Conservation (phyloP, 2,329 filamentous ascomycete species). For the Penicillium sp. region DNA sequence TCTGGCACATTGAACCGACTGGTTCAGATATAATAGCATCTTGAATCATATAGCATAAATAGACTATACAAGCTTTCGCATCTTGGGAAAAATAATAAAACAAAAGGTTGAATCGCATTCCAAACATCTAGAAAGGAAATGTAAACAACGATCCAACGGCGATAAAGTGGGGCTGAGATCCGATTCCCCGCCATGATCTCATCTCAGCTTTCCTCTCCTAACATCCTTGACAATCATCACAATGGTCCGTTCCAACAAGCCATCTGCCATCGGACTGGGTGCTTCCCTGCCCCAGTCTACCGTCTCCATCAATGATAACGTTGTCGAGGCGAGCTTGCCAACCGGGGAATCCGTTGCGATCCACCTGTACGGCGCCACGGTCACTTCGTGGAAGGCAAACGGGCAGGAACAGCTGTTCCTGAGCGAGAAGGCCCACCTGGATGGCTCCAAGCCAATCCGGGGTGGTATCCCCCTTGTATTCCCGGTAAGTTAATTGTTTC, state of each 20-base stretch:
- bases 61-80: no score
- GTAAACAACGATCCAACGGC: neutral
- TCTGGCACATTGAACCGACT: no score
- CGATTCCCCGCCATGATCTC: constrained; percentile 15
- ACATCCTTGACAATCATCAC: constrained; percentile 4
- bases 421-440: constrained; percentile 74
- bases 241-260: constrained; percentile 84
- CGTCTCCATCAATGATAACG: constrained; percentile 71
- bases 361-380: constrained; percentile 86
- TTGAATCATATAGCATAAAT: no score
- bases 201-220: neutral
- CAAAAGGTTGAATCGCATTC: no score
- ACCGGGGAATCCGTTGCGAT: constrained; percentile 85
- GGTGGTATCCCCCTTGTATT: constrained; percentile 93
- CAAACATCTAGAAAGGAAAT: neutral
- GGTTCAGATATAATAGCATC: no score
- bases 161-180: constrained; percentile 6
- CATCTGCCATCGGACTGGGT: constrained; percentile 71
- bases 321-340: constrained; percentile 76
- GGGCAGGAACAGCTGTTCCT: constrained; percentile 84
- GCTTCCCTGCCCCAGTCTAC: constrained; percentile 74
- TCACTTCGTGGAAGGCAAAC: constrained; percentile 85
- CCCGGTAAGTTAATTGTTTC: constrained; percentile 61
- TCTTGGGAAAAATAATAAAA: no score
- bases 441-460: constrained; percentile 85